phyloP scores from a whole-genome alignment of 1,139 yeast genomes.

The Taphrina pruni region DNA sequence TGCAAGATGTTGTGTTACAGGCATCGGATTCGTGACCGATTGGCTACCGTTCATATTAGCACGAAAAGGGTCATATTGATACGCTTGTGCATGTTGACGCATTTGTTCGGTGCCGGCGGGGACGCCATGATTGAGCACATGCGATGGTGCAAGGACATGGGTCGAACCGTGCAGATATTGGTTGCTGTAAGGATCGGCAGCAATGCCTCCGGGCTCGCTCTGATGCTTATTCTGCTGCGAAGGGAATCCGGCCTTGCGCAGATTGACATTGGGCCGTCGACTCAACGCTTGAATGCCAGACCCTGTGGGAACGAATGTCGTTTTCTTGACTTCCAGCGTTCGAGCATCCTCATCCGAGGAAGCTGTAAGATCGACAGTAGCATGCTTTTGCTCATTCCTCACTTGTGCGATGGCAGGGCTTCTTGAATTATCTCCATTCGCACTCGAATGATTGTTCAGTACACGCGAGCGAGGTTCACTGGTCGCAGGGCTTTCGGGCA shows the following conservation, averaged over 20 bases:
- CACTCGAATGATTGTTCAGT: neutral
- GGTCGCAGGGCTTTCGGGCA: slow-evolving; percentile 12
- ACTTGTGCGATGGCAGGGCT: neutral
- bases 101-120: neutral
- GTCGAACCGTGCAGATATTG: neutral
- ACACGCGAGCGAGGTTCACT: neutral
- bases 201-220: neutral
- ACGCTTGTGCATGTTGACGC: slow-evolving; percentile 9
- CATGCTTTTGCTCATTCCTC: neutral
- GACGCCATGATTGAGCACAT: neutral
- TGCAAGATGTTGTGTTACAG: neutral
- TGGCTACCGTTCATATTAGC: neutral
- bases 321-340: neutral
- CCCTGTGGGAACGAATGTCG: neutral
- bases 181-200: neutral
- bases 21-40: neutral
- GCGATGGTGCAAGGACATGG: neutral
- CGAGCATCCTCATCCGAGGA: slow-evolving; percentile 8
- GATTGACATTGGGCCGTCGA: neutral
- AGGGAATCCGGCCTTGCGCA: slow-evolving; percentile 22
- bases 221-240: slow-evolving; percentile 8
- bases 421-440: neutral
- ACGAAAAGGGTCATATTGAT: neutral
- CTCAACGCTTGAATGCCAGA: neutral
- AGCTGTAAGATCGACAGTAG: neutral